Evolutionary conservation across 495 filamentous ascomycete species (phyloP).

Genomic region (Penicillium atrosanguineum): DNA sequence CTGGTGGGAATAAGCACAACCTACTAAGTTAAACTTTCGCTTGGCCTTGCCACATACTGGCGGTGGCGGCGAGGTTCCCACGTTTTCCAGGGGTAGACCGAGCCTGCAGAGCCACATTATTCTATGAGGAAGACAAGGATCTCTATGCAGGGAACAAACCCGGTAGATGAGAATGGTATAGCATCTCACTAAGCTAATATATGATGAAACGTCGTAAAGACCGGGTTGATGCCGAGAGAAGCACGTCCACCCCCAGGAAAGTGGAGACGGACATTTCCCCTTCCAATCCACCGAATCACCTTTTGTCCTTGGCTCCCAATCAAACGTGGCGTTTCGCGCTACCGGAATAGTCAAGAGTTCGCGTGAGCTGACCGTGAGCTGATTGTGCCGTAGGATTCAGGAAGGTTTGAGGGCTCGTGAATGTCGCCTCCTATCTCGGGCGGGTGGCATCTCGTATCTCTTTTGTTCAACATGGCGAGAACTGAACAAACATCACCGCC

Average conservation of each 20-base stretch:
- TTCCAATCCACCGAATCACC: neutral
- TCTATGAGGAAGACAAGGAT: neutral
- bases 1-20: neutral
- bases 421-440: neutral
- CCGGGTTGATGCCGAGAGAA: neutral
- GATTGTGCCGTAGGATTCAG: neutral
- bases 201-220: neutral
- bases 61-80: neutral
- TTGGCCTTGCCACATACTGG: neutral
- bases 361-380: slow-evolving; percentile 4
- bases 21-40: neutral
- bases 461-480: neutral
- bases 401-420: neutral
- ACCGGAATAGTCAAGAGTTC: slow-evolving; percentile 13
- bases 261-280: neutral
- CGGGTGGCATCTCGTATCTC: neutral
- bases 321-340: neutral
- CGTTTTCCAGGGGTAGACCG: neutral
- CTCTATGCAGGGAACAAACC: neutral
- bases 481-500: neutral
- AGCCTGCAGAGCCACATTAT: neutral
- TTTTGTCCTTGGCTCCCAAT: neutral
- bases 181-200: neutral
- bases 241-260: neutral
- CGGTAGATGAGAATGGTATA: neutral